Evolutionary conservation across 495 filamentous ascomycete species (phyloP).

Genomic region (Haplographium delicatum): DNA sequence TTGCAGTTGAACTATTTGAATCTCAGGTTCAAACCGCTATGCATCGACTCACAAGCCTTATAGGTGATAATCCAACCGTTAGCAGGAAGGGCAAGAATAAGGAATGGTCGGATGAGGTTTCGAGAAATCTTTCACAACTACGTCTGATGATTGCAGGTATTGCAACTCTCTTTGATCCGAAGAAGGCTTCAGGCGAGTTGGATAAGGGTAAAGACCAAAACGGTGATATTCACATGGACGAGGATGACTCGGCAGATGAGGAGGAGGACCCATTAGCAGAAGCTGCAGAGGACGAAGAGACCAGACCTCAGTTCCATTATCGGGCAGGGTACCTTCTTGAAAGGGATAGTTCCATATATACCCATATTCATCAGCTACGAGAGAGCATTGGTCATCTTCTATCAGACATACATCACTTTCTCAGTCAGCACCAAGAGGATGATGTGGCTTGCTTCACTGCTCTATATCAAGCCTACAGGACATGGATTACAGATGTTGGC

Average conservation of each 20-base stretch:
- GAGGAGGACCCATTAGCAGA: constrained; percentile 59
- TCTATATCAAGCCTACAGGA: constrained; percentile 83
- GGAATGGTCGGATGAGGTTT: constrained; percentile 97
- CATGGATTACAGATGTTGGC: constrained; percentile 97
- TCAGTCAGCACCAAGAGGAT: constrained; percentile 82
- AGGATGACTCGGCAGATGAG: constrained; percentile 34
- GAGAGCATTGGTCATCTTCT: constrained; percentile 73
- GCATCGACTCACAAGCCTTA: constrained; percentile 62
- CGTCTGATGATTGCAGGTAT: constrained; percentile 83
- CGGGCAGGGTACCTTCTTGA: constrained; percentile 78
- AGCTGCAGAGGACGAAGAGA: constrained; percentile 75
- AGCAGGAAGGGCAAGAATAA: constrained; percentile 94
- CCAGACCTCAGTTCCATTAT: constrained; percentile 77
- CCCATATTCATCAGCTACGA: constrained; percentile 71
- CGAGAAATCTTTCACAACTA: constrained; percentile 79
- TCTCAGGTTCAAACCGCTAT: constrained; percentile 59
- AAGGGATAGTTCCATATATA: constrained; percentile 55
- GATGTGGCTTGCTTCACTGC: constrained; percentile 93
- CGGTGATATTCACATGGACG: constrained; percentile 37
- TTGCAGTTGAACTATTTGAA: constrained; percentile 83
- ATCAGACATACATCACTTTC: constrained; percentile 77
- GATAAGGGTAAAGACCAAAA: constrained; percentile 31
- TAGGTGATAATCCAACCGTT: constrained; percentile 72
- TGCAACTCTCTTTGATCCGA: constrained; percentile 79
- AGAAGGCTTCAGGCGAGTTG: constrained; percentile 52